Base-by-base conservation (phyloP, 306 rosid species). In the Vigna nakashimae region DNA sequence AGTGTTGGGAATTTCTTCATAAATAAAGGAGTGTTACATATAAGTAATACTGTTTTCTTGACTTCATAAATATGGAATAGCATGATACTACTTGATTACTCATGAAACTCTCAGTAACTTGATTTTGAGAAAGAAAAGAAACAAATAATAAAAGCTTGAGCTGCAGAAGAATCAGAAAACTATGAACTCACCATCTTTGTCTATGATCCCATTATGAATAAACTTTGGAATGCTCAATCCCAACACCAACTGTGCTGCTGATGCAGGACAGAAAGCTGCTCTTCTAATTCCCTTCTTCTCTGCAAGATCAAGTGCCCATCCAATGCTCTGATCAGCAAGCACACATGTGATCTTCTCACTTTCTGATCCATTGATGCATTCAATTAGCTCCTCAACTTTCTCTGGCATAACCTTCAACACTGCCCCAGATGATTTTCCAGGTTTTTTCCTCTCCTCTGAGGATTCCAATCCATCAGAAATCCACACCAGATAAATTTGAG, bases 291-390 rank as follows among this genome's bases (percentile, higher is more conserved):
- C 87, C 74, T 76, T 87, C 82, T 69, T 82, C 71, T 83, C 80
- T 7, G 89, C 88, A 15, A 89, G 70, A 1, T 86, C 91, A 80
- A 88, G 83, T 59, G 84, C 86, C 94, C 91, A 86, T 36, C 90
- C 91, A 30, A 88, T 86, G 78, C 89, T 87, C 80, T 84, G 89
- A 82, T 90, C 89, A 71, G 90, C 89, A 65, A 90, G 77, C 0
- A 90, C 81, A 82, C 94, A 86, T 9, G 82, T 75, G 17, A 90
- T 77, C 52, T 71, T 80, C 63, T 83, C 77, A 63, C 60, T 65
- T 8, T 52, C 73, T 38, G 69, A 56, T 71, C 82, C 84, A 30
- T 82, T 84, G 76, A 84, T 86, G 60, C 52, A 7, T 17, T 84
- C 90, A 43, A 87, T 84, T 1, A 90, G 85, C 79, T 86, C 85